Conservation (phyloP, 441 rosid genomes). For the Eutrema salsugineum region DNA sequence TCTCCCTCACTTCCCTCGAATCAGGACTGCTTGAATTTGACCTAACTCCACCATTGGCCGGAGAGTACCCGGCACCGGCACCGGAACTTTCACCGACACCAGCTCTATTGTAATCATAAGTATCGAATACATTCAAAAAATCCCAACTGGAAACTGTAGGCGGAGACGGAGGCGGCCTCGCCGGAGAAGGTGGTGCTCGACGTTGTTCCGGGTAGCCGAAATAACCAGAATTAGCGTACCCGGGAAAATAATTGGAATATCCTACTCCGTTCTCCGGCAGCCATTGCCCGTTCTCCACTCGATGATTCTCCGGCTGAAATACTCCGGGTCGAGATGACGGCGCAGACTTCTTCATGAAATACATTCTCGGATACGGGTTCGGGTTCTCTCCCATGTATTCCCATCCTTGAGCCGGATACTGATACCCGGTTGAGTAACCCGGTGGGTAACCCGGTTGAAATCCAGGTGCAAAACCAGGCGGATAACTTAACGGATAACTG, state of each 20-base stretch:
- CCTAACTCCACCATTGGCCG: constrained; percentile 38
- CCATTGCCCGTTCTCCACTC: constrained; percentile 30
- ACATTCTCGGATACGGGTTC: constrained; percentile 33
- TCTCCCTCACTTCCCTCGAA: constrained; percentile 86
- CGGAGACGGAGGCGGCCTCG: constrained; percentile 78
- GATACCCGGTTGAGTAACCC: constrained; percentile 26
- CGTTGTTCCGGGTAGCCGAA: constrained; percentile 51
- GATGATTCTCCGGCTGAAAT: constrained; percentile 55
- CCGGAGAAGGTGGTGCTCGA: constrained; percentile 37
- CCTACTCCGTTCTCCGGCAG: constrained; percentile 36
- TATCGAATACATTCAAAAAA: constrained; percentile 70
- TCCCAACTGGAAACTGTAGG: constrained; percentile 84
- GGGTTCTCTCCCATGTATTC: constrained; percentile 30
- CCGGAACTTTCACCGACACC: constrained; percentile 10
- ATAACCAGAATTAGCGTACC: constrained; percentile 41
- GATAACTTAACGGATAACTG: neutral
- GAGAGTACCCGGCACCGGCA: constrained; percentile 29
- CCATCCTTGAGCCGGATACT: constrained; percentile 42
- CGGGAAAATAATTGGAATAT: constrained; percentile 33
- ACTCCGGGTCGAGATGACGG: constrained; percentile 63
- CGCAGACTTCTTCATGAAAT: constrained; percentile 76
- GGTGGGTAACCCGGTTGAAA: constrained; percentile 24
- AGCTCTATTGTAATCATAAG: constrained; percentile 41
- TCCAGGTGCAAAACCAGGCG: constrained; percentile 13
- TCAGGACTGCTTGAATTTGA: constrained; percentile 83